phyloP scores from a whole-genome alignment of 305 asterid genomes.

The Lippia alba region DNA sequence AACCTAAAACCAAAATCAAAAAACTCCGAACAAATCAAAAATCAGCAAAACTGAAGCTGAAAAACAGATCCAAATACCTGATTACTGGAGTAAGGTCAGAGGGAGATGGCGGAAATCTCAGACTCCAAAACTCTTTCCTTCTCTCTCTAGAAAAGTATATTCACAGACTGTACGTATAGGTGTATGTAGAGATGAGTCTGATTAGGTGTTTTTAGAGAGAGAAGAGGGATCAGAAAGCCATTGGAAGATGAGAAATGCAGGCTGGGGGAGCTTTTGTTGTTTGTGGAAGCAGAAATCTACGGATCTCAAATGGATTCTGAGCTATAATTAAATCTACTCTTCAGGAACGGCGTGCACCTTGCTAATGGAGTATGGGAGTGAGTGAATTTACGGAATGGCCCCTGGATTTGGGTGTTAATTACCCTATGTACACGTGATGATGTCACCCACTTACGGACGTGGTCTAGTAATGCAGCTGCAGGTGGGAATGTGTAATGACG shows the following conservation, averaged over 20 bases:
- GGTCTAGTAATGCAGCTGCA: neutral
- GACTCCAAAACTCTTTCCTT: neutral
- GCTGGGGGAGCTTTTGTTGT: conserved; percentile 3
- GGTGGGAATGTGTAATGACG: neutral
- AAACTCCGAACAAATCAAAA: neutral
- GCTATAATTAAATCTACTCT: conserved; percentile 40
- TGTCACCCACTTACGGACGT: neutral
- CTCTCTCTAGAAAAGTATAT: conserved; percentile 2
- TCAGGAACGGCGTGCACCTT: conserved; percentile 43
- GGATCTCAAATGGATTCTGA: conserved; percentile 47
- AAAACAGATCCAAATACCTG: conserved; percentile 31
- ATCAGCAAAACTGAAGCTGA: conserved; percentile 9
- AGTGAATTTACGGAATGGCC: conserved; percentile 27
- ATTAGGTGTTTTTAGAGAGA: conserved; percentile 22
- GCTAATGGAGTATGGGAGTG: neutral
- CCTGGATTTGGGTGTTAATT: conserved; percentile 12
- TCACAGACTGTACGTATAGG: conserved; percentile 2
- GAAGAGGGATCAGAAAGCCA: conserved; percentile 16
- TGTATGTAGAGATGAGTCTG: neutral
- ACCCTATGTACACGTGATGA: neutral
- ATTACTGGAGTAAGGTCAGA: conserved; percentile 20
- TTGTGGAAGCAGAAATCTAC: conserved; percentile 26
- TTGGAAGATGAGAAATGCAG: conserved; percentile 29
- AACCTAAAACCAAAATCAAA: conserved; percentile 3
- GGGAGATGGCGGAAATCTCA: conserved; percentile 24